Evolutionary conservation across 129 eudicot genomes (phyloP), one percentile per base, ranked within the genome.

Genomic region (Pittosporum tobira): DNA sequence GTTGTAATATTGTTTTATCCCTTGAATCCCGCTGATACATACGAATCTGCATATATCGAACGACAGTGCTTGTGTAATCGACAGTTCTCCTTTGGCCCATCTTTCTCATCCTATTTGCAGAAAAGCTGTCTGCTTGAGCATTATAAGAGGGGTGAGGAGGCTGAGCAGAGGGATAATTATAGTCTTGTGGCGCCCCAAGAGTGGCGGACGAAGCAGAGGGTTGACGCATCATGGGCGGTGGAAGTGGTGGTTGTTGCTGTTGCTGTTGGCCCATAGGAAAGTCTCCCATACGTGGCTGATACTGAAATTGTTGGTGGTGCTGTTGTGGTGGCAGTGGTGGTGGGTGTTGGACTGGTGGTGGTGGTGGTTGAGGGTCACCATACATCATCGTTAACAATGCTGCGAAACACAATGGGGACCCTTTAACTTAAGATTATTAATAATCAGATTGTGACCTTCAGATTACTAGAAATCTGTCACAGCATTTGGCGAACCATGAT

Each of bases 61-160:
- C 99, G 68, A 93, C 94, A 59, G 99, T 93, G 77, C 99, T 93
- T 21, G 99, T 93, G 68, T 93, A 93, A 71, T 93, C 99, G 77
- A 93, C 99, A 40, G 96, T 94, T 68, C 91, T 85, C 61, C 99
- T 77, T 44, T 93, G 99, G 49, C 94, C 95, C 78, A 79, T 79
- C 74, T 84, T 93, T 64, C 99, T 72, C 78, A 84, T 87, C 68
- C 99, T 81, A 71, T 87, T 93, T 29, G 94, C 86, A 71, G 94
- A 94, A 77, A 68, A 93, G 67, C 65, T 87, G 70, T 93, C 98
- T 57, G 75, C 94, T 65, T 85, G 81, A 62, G 81, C 77, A 27
- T 85, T 94, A 12, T 77, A 82, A 68, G 81, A 78, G 28, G 77
- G 82, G 36, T 72, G 85, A 67, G 64, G 79, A n/a, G 68, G 78